Base-by-base conservation (phyloP, 495 filamentous ascomycete genomes). In the Coniosporium apollinis region DNA sequence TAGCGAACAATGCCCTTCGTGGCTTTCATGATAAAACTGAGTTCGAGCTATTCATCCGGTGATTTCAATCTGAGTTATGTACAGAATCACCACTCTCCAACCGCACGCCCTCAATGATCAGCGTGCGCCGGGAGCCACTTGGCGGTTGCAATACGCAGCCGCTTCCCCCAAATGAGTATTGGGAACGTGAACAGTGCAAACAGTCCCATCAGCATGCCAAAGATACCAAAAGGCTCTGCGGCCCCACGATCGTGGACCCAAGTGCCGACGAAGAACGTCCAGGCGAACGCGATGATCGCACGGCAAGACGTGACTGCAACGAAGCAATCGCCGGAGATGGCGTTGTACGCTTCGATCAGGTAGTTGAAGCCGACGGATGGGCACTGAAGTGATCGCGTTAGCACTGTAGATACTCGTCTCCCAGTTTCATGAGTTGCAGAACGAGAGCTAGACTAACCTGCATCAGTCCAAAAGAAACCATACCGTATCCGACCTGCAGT, bases 341-440 rank as follows among this genome's bases (percentile, higher is more conserved):
- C 45, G 19, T 43, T 22, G 34, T 54, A 54, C 3, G 45, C 34
- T 25, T 54, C 51, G 33, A 54, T 51, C 3, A 54, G 25, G 36
- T 54, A 54, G 39, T 47, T 54, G 42, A 54, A 49, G 9, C 51
- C 51, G 6, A 54, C 43, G 3, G 48, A 51, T 9, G 50, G 50
- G 5, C n/a, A n/a, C n/a, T n/a, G n/a, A n/a, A n/a, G n/a, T n/a
- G n/a, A n/a, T n/a, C n/a, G n/a, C n/a, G n/a, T n/a, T n/a, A n/a
- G n/a, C n/a, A n/a, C n/a, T n/a, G n/a, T n/a, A n/a, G n/a, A n/a
- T n/a, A n/a, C n/a, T n/a, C n/a, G n/a, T n/a, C n/a, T n/a, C n/a
- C n/a, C n/a, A n/a, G n/a, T n/a, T n/a, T n/a, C n/a, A n/a, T n/a
- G n/a, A n/a, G n/a, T n/a, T n/a, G n/a, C n/a, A n/a, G n/a, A n/a